phyloP scores from a whole-genome alignment of 495 filamentous ascomycete species.

The Aspergillus asperescens region DNA sequence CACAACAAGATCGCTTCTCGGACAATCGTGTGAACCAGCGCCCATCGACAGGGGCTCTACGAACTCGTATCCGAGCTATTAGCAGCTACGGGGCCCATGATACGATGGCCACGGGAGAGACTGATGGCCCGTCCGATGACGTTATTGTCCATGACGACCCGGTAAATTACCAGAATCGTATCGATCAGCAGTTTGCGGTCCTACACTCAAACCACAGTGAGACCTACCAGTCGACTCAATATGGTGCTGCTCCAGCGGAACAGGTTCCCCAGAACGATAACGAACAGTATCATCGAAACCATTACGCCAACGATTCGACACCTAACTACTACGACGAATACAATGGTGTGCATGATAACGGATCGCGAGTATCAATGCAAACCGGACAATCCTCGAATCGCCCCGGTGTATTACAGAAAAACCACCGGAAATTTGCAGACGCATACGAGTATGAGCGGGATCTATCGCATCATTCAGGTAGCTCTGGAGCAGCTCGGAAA shows the following conservation, averaged over 20 bases:
- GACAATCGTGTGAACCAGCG: constrained; percentile 27
- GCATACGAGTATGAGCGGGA: constrained; percentile 77
- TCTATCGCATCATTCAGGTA: constrained; percentile 65
- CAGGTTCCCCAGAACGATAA: constrained; percentile 32
- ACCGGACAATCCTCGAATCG: constrained; percentile 41
- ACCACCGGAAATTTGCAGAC: constrained; percentile 76
- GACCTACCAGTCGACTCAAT: constrained; percentile 27
- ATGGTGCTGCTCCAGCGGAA: constrained; percentile 30
- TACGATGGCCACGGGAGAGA: constrained; percentile 25
- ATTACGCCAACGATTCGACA: constrained; percentile 36
- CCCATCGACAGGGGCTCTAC: constrained; percentile 32
- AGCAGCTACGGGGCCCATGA: constrained; percentile 39
- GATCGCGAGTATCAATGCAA: constrained; percentile 41
- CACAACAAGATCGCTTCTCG: constrained; percentile 25
- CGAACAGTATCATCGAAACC: constrained; percentile 35
- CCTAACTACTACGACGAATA: constrained; percentile 46
- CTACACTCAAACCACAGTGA: constrained; percentile 32
- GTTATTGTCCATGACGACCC: constrained; percentile 24
- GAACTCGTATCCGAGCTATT: constrained; percentile 28
- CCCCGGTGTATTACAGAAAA: constrained; percentile 68
- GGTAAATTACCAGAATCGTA: constrained; percentile 40
- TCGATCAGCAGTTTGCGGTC: constrained; percentile 44
- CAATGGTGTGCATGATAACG: constrained; percentile 32
- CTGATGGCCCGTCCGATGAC: constrained; percentile 33
- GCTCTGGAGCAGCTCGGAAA: constrained; percentile 75